phyloP scores from a whole-genome alignment of 805 yeast genomes.

The Ogataea naganishii region DNA sequence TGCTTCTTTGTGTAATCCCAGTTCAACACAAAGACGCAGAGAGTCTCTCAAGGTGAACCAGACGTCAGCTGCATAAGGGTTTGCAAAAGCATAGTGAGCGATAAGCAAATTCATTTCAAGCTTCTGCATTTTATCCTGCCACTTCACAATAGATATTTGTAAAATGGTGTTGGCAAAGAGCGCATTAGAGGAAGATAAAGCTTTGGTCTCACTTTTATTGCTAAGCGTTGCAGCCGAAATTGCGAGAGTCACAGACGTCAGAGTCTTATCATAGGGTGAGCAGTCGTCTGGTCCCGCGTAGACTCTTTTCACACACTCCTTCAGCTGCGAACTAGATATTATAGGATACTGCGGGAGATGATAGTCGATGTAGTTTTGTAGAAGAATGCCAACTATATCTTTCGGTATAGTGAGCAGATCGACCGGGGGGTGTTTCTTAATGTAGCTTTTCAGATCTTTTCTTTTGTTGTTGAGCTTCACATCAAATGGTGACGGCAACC shows the following conservation, averaged over 20 bases:
- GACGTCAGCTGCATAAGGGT: slow-evolving; percentile 10
- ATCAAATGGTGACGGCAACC: slow-evolving; percentile 10
- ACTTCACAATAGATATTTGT: slow-evolving; percentile 2
- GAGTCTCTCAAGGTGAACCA: slow-evolving; percentile 8
- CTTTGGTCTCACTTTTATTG: slow-evolving; percentile 7
- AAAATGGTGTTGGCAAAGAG: slow-evolving; percentile 6
- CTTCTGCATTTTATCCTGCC: slow-evolving; percentile 5
- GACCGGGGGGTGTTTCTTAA: slow-evolving; percentile 8
- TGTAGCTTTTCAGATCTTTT: slow-evolving; percentile 5
- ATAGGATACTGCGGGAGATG: slow-evolving; percentile 11
- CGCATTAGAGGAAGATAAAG: slow-evolving; percentile 7
- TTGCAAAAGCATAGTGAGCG: slow-evolving; percentile 12
- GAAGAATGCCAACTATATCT: slow-evolving; percentile 6
- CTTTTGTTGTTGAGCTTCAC: slow-evolving; percentile 4
- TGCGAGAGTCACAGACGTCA: slow-evolving; percentile 5
- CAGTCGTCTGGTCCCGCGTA: slow-evolving; percentile 2
- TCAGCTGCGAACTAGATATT: slow-evolving; percentile 7
- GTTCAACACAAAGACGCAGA: slow-evolving; percentile 6
- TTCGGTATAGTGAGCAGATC: slow-evolving; percentile 8
- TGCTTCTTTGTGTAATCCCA: slow-evolving; percentile 9
- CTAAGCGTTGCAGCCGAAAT: slow-evolving; percentile 7
- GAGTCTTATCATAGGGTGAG: slow-evolving; percentile 5
- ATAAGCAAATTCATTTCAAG: slow-evolving; percentile 6
- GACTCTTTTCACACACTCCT: slow-evolving; percentile 4
- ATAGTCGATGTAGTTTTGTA: slow-evolving; percentile 7